Evolutionary conservation across 2,329 filamentous ascomycete species (phyloP).

Genomic region (Fusarium piperis): DNA sequence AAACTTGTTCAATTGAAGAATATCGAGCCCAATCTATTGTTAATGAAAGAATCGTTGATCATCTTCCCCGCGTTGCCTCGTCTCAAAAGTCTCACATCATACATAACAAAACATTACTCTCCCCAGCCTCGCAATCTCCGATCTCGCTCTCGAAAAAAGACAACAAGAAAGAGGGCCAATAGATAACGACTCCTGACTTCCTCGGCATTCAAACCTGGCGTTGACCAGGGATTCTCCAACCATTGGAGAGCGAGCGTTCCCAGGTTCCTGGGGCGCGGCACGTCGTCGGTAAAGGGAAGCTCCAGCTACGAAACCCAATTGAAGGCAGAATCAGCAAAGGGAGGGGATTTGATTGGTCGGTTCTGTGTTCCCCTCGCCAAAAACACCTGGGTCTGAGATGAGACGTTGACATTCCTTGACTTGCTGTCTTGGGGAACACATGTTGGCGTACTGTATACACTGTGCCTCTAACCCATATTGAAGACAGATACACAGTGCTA

Average conservation of each 20-base stretch:
- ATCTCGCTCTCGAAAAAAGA: background rate
- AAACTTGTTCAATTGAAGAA: background rate
- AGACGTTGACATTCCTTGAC: background rate
- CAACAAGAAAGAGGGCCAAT: background rate
- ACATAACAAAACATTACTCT: background rate
- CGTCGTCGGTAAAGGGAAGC: constrained; percentile 6
- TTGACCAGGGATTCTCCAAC: constrained; percentile 10
- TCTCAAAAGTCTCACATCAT: background rate
- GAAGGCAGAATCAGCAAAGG: constrained; percentile 5
- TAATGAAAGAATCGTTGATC: background rate
- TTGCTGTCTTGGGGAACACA: background rate
- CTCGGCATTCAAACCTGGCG: background rate
- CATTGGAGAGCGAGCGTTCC: background rate
- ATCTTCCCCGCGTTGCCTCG: background rate
- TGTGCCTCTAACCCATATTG: background rate
- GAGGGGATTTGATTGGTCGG: constrained; percentile 15
- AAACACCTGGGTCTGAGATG: constrained; percentile 4
- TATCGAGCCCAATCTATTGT: background rate
- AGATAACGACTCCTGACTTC: background rate
- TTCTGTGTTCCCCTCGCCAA: constrained; percentile 9
- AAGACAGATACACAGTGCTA: background rate
- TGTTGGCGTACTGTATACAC: background rate
- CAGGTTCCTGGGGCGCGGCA: constrained; percentile 5
- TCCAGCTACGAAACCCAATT: constrained; percentile 2
- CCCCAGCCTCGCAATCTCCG: background rate